Evolutionary conservation across 2,329 filamentous ascomycete genomes (phyloP), one percentile per base, ranked within the genome.

Genomic region (Teratosphaeria epicoccoides): DNA sequence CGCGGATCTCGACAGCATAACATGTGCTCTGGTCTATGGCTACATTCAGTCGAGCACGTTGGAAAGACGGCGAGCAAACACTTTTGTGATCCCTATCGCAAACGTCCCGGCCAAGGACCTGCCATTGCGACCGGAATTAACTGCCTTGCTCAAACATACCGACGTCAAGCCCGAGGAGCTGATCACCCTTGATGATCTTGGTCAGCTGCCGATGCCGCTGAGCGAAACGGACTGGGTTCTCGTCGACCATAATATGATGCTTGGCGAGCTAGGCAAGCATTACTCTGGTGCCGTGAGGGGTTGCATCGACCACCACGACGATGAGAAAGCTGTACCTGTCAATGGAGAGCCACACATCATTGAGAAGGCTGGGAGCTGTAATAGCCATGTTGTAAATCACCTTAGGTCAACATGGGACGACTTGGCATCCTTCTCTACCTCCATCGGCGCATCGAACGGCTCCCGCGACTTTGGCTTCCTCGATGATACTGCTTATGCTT

Each of bases 1-100:
- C 49, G 76, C 75, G 86, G 87, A 93, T 60, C 82, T 93, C 50
- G 87, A 93, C 70, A 90, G 87, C 1, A 78, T 93, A 59, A 87
- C 84, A 67, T 84, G 81, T 24, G 80, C 87, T 24, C 70, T 93
- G 17, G 69, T 90, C 24, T 81, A 85, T 54, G 85, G 87, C 52
- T 93, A 90, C 68, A 72, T 91, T 33, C 80, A 81, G 57, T 84
- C 81, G 28, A 77, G 82, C 63, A 66, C 76, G 4, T 70, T 78
- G 3, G 73, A 70, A 46, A 61, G 61, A 46, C 61, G 71, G 59
- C 67, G 68, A 11, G 72, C 76, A 46, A 69, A 68, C 47, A 70
- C 53, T 68, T 71, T 85, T 29, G 83, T 87, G 63, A 80, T 91
- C 46, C 87, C 87, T 14, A 71, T 94, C 44, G 80, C 83, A 53